phyloP scores from a whole-genome alignment of 352 stramenopile species.

The Pythium biforme region DNA sequence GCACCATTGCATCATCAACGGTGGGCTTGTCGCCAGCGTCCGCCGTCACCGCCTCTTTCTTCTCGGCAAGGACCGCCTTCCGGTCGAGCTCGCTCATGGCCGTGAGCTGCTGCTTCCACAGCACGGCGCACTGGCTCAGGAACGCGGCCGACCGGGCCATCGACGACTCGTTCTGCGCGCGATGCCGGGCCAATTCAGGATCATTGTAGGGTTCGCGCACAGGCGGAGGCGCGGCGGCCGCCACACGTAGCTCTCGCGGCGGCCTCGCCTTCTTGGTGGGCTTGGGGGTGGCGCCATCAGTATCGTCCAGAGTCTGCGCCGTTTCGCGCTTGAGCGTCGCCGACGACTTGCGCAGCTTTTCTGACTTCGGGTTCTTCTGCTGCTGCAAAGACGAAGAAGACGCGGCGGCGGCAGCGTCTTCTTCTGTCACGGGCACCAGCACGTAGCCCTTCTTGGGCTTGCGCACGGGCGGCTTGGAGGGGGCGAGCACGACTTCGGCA shows the following conservation, averaged over 20 bases:
- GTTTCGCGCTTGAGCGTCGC: conserved; percentile 5
- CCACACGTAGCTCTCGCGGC: too few relatives aligned
- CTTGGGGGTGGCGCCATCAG: neutral
- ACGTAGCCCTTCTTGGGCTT: conserved; percentile 22
- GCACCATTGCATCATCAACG: too few relatives aligned
- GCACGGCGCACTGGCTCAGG: conserved; percentile 27
- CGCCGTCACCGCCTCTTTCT: too few relatives aligned
- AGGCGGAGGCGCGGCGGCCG: neutral
- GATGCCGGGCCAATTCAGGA: conserved; percentile 3
- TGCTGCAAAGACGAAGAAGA: neutral
- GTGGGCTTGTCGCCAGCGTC: too few relatives aligned
- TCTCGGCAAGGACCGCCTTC: neutral
- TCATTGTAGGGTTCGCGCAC: conserved; percentile 9
- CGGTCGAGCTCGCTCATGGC: conserved; percentile 10
- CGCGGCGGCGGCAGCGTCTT: neutral
- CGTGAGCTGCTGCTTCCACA: conserved; percentile 35
- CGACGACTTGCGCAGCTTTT: neutral
- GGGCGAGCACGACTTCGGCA: neutral
- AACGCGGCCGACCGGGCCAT: conserved; percentile 26
- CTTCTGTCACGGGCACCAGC: conserved; percentile 4
- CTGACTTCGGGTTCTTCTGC: neutral
- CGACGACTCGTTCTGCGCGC: conserved; percentile 16
- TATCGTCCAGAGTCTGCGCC: too few relatives aligned
- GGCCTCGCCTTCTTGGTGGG: conserved; percentile 2
- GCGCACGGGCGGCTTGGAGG: conserved; percentile 5